Conservation (phyloP, 257 asterid genomes). For the Gentiana straminea region DNA sequence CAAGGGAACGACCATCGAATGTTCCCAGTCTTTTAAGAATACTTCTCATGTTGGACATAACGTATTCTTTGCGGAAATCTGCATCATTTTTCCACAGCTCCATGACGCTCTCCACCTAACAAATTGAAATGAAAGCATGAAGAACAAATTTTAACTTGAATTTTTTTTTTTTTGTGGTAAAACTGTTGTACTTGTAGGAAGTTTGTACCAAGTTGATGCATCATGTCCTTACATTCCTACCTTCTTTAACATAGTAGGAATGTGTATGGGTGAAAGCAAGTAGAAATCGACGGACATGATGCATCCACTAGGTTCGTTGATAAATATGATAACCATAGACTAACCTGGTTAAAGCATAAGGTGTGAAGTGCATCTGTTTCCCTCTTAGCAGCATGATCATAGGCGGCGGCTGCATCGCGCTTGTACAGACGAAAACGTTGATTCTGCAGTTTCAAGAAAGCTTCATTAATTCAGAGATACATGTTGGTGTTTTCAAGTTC, state of each 20-base stretch:
- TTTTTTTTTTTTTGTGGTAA: background rate
- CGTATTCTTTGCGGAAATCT: slow-evolving; percentile 65
- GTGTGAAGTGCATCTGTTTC: slow-evolving; percentile 45
- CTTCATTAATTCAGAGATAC: background rate
- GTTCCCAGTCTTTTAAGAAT: slow-evolving; percentile 76
- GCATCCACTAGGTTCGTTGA: too few relatives aligned
- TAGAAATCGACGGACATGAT: too few relatives aligned
- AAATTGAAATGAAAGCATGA: slow-evolving; percentile 1
- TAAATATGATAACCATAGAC: slow-evolving; percentile 4
- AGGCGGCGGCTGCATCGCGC: slow-evolving; percentile 50
- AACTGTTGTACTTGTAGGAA: slow-evolving; percentile 1
- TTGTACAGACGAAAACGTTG: slow-evolving; percentile 49
- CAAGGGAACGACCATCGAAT: slow-evolving; percentile 80
- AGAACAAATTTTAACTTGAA: background rate
- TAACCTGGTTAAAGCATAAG: slow-evolving; percentile 56
- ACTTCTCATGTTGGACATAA: slow-evolving; percentile 51
- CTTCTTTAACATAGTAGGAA: too few relatives aligned
- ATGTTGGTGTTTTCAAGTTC: background rate
- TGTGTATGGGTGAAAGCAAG: too few relatives aligned
- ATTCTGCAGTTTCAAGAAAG: slow-evolving; percentile 48
- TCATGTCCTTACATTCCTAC: too few relatives aligned
- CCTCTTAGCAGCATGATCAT: slow-evolving; percentile 36
- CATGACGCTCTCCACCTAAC: slow-evolving; percentile 60
- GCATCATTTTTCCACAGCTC: slow-evolving; percentile 59
- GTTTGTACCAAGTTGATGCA: background rate